Conservation (phyloP, 2,329 filamentous ascomycete species). For the Stachybotrys elegans region DNA sequence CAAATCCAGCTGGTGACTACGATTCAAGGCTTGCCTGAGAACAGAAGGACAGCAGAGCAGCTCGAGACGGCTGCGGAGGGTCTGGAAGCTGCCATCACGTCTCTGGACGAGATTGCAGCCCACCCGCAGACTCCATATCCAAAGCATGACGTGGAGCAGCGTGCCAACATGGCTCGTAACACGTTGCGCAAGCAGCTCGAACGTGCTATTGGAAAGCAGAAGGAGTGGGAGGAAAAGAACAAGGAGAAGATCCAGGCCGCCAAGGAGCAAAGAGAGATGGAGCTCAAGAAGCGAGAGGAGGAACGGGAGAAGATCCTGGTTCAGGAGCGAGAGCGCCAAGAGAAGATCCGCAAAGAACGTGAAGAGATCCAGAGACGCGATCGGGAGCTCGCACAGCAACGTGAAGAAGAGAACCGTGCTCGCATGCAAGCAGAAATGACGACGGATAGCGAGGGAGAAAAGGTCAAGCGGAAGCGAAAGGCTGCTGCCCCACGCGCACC, state of each 20-base stretch:
- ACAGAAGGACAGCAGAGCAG: constrained; percentile 71
- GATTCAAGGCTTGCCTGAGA: constrained; percentile 69
- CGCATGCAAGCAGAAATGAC: constrained; percentile 68
- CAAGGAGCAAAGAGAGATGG: constrained; percentile 72
- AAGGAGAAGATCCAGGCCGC: constrained; percentile 81
- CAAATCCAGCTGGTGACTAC: constrained; percentile 89
- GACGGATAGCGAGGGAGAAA: constrained; percentile 75
- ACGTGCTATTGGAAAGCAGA: constrained; percentile 76
- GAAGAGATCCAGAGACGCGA: constrained; percentile 74
- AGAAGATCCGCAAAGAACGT: constrained; percentile 81
- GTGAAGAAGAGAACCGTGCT: constrained; percentile 26
- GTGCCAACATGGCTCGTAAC: constrained; percentile 94
- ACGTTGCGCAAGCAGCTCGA: constrained; percentile 91
- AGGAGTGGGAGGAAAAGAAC: constrained; percentile 90
- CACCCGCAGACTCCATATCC: constrained; percentile 77
- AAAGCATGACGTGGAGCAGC: constrained; percentile 83
- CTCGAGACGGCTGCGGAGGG: constrained; percentile 75
- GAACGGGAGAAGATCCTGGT: constrained; percentile 64
- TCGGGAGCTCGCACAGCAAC: constrained; percentile 65
- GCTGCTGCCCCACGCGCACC: constrained; percentile 30
- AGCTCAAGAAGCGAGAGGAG: constrained; percentile 73
- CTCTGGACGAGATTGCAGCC: constrained; percentile 58
- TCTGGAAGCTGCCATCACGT: constrained; percentile 78
- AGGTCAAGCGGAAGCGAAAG: constrained; percentile 72
- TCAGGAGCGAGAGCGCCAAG: constrained; percentile 66